Evolutionary conservation across 306 rosid species (phyloP).

Genomic region (barrel medic (Medicago truncatula)): DNA sequence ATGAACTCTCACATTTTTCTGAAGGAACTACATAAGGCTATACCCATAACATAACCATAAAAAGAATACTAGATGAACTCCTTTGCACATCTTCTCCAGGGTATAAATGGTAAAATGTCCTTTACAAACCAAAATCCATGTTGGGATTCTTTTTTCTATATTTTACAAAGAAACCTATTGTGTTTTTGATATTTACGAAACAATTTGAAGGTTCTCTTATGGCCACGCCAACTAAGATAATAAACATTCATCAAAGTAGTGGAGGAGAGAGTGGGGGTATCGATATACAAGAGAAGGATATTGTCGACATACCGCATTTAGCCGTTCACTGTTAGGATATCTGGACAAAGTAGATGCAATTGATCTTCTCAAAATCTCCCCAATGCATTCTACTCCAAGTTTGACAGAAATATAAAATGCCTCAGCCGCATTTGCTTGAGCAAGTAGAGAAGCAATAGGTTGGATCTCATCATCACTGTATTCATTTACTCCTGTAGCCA

Average conservation of each 20-base stretch:
- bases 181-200: constrained; percentile 29
- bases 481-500: constrained; percentile 72
- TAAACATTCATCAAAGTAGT: constrained; percentile 11
- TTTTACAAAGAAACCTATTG: constrained; percentile 22
- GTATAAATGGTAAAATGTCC: constrained; percentile 11
- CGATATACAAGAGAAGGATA: constrained; percentile 28
- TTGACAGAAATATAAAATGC: constrained; percentile 91
- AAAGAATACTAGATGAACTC: constrained; percentile 15
- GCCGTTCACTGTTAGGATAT: constrained; percentile 85
- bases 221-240: constrained; percentile 15
- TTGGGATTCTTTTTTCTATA: neutral
- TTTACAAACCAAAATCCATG: constrained; percentile 33
- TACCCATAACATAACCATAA: neutral
- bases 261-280: neutral
- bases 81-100: constrained; percentile 23
- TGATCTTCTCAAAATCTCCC: constrained; percentile 89
- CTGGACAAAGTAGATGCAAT: constrained; percentile 72
- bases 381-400: constrained; percentile 95
- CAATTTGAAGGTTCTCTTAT: constrained; percentile 4
- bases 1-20: constrained; percentile 13
- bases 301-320: constrained; percentile 67
- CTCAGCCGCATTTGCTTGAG: constrained; percentile 88
- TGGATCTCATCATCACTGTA: constrained; percentile 88
- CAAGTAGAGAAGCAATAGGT: constrained; percentile 87
- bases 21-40: constrained; percentile 8